Conservation (phyloP, 768 basidiomycete genomes). For the Tulasnella sp. region DNA sequence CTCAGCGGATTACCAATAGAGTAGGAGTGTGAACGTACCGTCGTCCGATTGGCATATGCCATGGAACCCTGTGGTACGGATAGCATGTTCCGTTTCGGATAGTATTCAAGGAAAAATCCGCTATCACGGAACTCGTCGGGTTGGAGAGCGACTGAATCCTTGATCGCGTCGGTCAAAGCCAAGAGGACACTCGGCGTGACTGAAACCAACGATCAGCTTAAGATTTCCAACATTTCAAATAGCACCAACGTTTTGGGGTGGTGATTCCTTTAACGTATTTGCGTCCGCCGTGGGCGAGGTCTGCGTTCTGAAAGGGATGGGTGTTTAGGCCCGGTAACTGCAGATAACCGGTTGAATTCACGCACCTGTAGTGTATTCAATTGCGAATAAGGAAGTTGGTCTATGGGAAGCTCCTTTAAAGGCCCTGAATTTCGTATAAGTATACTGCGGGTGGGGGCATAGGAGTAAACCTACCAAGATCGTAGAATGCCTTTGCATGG, state of each 20-base stretch:
- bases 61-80: neutral
- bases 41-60: neutral
- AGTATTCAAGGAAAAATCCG: neutral
- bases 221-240: no score
- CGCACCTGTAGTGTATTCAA: no score
- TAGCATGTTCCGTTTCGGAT: neutral
- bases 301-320: conserved; percentile 4
- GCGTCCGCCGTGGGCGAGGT: neutral
- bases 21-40: neutral
- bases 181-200: neutral
- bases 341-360: no score
- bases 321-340: no score
- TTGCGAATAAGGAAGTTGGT: neutral
- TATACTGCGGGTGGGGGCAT: neutral
- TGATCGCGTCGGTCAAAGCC: neutral
- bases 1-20: neutral
- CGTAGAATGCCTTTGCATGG: neutral
- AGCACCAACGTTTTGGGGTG: neutral
- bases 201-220: neutral
- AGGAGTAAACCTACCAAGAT: neutral
- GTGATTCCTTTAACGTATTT: conserved; percentile 1
- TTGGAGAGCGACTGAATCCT: neutral
- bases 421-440: neutral
- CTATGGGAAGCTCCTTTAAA: neutral
- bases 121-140: neutral